Conservation (phyloP, 2,329 filamentous ascomycete genomes). For the Trichoderma asperellum region DNA sequence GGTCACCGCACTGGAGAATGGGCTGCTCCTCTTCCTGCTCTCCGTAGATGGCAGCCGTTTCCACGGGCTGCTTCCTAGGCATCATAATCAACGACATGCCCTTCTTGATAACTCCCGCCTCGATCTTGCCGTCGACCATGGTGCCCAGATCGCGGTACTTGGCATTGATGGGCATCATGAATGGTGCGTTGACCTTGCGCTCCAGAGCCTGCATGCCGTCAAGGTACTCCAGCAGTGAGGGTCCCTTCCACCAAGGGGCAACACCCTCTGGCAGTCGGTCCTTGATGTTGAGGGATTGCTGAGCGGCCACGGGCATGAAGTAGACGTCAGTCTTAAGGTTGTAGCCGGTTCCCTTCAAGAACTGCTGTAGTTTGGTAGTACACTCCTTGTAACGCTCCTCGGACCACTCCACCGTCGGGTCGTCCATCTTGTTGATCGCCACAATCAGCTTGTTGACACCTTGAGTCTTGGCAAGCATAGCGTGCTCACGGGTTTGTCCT, state of each 20-base stretch:
- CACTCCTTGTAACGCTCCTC: slow-evolving; percentile 93
- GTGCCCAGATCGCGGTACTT: slow-evolving; percentile 98
- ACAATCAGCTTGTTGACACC: slow-evolving; percentile 96
- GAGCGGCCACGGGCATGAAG: slow-evolving; percentile 96
- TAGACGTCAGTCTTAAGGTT: slow-evolving; percentile 90
- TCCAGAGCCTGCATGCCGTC: slow-evolving; percentile 91
- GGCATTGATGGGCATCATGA: slow-evolving; percentile 98
- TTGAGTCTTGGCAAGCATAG: slow-evolving; percentile 96
- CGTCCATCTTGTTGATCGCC: slow-evolving; percentile 99
- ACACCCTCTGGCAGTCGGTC: slow-evolving; percentile 77
- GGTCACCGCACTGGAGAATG: slow-evolving; percentile 86
- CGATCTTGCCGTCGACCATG: slow-evolving; percentile 96
- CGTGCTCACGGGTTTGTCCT: slow-evolving; percentile 95
- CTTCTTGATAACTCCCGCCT: slow-evolving; percentile 93
- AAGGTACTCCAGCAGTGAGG: slow-evolving; percentile 93
- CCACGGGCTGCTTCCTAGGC: slow-evolving; percentile 84
- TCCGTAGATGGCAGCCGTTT: slow-evolving; percentile 84
- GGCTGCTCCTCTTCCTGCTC: slow-evolving; percentile 93
- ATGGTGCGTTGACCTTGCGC: slow-evolving; percentile 94
- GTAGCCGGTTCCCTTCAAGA: slow-evolving; percentile 91
- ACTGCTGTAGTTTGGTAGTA: slow-evolving; percentile 81
- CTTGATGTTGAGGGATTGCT: slow-evolving; percentile 85
- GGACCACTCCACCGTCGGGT: slow-evolving; percentile 94
- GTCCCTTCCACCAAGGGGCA: slow-evolving; percentile 83
- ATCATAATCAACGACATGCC: slow-evolving; percentile 86